Evolutionary conservation across 495 filamentous ascomycete genomes (phyloP).

Genomic region (Letharia columbiana): DNA sequence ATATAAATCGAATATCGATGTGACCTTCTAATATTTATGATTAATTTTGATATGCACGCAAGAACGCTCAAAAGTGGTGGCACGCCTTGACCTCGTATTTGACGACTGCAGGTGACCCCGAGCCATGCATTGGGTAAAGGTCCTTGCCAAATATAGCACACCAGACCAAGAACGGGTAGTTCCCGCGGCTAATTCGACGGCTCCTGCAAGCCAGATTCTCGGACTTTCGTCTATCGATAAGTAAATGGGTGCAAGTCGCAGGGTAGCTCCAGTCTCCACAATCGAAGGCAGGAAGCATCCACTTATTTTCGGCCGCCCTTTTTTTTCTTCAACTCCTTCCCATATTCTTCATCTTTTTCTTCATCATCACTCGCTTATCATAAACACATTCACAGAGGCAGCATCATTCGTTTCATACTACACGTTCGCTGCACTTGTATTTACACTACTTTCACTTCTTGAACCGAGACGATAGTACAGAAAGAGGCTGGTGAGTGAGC

Average conservation of each 20-base stretch:
- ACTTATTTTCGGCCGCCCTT: not conserved
- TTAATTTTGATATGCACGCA: not conserved
- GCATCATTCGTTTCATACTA: conserved; percentile 8
- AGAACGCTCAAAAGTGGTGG: not conserved
- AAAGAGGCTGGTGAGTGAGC: not conserved
- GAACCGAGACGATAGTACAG: not conserved
- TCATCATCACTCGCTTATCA: not conserved
- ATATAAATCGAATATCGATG: not conserved
- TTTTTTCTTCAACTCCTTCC: not conserved
- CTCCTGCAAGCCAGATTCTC: not conserved
- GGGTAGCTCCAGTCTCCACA: not conserved
- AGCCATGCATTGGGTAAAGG: not conserved
- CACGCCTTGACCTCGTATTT: conserved; percentile 1
- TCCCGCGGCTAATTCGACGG: not conserved
- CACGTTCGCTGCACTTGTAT: conserved; percentile 2
- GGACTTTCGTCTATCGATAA: too few species aligned
- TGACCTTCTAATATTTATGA: too few species aligned
- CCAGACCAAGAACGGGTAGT: not conserved
- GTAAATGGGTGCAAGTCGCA: too few species aligned
- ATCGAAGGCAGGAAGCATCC: not conserved
- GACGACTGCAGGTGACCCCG: not conserved
- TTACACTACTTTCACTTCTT: not conserved
- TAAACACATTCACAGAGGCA: not conserved
- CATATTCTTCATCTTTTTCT: not conserved
- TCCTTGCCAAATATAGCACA: not conserved